Evolutionary conservation across 768 basidiomycete species (phyloP), one percentile per base, ranked within the genome.

Genomic region (Suillus placidus): DNA sequence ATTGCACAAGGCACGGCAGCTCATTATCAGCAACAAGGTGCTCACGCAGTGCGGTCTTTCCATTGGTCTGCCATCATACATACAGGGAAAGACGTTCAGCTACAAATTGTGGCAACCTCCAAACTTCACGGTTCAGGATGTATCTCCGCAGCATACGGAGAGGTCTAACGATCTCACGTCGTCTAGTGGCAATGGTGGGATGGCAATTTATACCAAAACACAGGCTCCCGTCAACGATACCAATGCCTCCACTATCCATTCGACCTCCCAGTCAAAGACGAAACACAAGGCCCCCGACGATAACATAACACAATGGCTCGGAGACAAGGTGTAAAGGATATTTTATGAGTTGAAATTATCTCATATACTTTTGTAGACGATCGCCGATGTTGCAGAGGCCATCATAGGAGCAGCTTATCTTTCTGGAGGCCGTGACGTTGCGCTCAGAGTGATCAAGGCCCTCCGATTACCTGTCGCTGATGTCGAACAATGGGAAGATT

Each of bases 381-480:
- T 94, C 35, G 93, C 94, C 58, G 94, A 95, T 76, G 91, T 94
- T 51, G 85, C 87, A 10, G 94, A 95, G 76, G 92, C 94, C 4
- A 87, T 95, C 66, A 87, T 94, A 34, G 94, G 90, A 40, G 93
- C 93, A 20, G 92, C 90, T 6, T 94, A 88, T 72, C 80, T 91
- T 54, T 86, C 89, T 30, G 89, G 90, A 13, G 93, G 92, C 61
- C 80, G 82, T 58, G 89, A 91, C 61, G 75, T 78, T 23, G 93
- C 89, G 7, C 82, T 93, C 55, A 82, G 83, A 66, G 85, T 83
- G 30, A 83, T 85, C 51, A 92, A 90, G 72, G 82, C 83, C 30
- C 78, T 95, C 70, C 82, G 85, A 61, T 78, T 95, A 43, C 87
- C 88, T 1, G 78, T 93, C n/a, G 82, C 84, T 4, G 79, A 83